phyloP scores from a whole-genome alignment of 1,139 yeast genomes.

The Kodamaea suecica region DNA sequence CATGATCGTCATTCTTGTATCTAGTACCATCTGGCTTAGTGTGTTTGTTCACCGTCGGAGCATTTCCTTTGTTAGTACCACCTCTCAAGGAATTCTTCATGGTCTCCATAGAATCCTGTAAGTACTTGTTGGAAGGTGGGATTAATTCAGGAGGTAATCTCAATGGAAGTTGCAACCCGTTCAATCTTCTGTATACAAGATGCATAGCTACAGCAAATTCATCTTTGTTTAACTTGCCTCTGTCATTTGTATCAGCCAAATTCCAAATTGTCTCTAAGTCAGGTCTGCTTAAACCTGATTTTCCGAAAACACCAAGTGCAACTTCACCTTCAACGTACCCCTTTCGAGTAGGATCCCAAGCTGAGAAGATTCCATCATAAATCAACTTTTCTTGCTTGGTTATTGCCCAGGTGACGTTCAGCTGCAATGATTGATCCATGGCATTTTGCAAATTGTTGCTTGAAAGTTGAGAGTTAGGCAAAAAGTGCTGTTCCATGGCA shows the following conservation, averaged over 20 bases:
- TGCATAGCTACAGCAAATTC: slow-evolving; percentile 86
- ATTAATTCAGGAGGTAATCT: slow-evolving; percentile 69
- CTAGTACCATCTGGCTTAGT: slow-evolving; percentile 52
- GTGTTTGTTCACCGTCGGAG: slow-evolving; percentile 38
- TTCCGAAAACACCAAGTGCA: slow-evolving; percentile 84
- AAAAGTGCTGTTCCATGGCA: slow-evolving; percentile 70
- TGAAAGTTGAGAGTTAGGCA: slow-evolving; percentile 56
- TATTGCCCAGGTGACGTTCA: slow-evolving; percentile 70
- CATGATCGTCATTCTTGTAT: slow-evolving; percentile 66
- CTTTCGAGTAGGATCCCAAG: slow-evolving; percentile 70
- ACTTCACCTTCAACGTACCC: slow-evolving; percentile 79
- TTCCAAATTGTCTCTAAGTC: slow-evolving; percentile 93
- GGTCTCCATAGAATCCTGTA: slow-evolving; percentile 43
- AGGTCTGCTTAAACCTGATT: slow-evolving; percentile 80
- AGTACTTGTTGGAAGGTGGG: slow-evolving; percentile 73
- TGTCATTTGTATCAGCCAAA: slow-evolving; percentile 64
- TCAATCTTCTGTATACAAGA: slow-evolving; percentile 68
- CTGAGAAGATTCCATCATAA: slow-evolving; percentile 82
- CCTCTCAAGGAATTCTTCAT: slow-evolving; percentile 44
- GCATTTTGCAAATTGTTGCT: slow-evolving; percentile 44
- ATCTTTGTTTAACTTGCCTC: slow-evolving; percentile 71
- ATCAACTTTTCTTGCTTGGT: slow-evolving; percentile 82
- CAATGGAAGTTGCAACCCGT: slow-evolving; percentile 71
- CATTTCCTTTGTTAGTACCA: slow-evolving; percentile 25
- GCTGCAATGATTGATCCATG: slow-evolving; percentile 50